A percentile compares a stretch with the other conserved stretches of the same genome.
Conservation (phyloP, 2,329 filamentous ascomycete species). For the Exophiala mesophila region DNA sequence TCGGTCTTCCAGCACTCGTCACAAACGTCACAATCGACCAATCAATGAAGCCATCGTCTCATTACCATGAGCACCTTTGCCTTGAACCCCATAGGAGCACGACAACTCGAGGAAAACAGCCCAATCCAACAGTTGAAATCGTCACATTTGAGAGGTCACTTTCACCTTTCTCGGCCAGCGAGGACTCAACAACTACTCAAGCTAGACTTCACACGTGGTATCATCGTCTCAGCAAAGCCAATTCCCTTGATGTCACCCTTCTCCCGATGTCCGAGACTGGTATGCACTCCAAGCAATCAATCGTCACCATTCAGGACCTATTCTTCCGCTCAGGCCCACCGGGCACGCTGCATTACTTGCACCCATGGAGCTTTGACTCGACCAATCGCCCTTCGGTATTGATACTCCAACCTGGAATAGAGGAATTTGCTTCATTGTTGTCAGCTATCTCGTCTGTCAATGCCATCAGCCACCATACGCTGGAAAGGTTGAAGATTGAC, state of each 20-base stretch:
- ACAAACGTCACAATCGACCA: too few relatives aligned
- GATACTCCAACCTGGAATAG: slow-evolving; percentile 24
- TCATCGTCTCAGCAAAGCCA: slow-evolving; percentile 4
- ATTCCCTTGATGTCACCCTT: slow-evolving; percentile 2
- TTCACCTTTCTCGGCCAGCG: neutral
- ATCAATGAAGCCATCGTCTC: too few relatives aligned
- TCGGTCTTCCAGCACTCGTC: slow-evolving; percentile 21
- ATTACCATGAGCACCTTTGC: too few relatives aligned
- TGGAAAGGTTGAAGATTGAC: slow-evolving; percentile 12
- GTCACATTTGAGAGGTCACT: slow-evolving; percentile 17
- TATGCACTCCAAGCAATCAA: neutral
- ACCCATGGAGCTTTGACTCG: slow-evolving; percentile 33
- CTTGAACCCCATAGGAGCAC: too few relatives aligned
- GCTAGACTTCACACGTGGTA: slow-evolving; percentile 7
- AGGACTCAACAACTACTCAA: neutral
- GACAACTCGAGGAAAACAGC: neutral
- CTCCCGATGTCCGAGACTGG: slow-evolving; percentile 4
- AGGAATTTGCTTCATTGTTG: slow-evolving; percentile 13
- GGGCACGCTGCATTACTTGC: slow-evolving; percentile 30
- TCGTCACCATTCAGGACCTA: slow-evolving; percentile 8
- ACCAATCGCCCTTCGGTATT: slow-evolving; percentile 34
- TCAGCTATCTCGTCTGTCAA: neutral
- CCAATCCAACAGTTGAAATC: slow-evolving; percentile 16
- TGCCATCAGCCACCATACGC: slow-evolving; percentile 4
- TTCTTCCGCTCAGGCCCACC: slow-evolving; percentile 27